Base-by-base conservation (phyloP, 2,329 filamentous ascomycete species). In the Xylariaceae sp. region DNA sequence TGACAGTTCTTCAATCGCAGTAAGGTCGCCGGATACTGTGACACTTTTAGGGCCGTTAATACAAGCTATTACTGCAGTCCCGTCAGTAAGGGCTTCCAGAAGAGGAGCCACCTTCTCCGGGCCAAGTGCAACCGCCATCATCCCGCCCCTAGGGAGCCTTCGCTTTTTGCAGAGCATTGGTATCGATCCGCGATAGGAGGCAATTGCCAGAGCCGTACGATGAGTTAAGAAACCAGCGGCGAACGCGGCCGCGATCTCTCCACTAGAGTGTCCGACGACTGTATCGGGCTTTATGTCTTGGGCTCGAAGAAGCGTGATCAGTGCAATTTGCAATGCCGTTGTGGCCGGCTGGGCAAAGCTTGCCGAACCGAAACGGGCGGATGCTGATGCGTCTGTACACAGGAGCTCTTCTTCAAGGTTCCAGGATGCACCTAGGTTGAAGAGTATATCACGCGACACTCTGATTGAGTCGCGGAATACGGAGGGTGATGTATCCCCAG, bases 341-440 rank as follows among this genome's bases (percentile, higher is more conserved):
- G 43, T 52, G 2, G 19, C 46, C 13, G 55, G 51, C 39, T 53
- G 55, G 11, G 47, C 45, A 6, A 53, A 31, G 16, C 44, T 40
- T 11, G 45, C 42, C 13, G 33, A 38, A 7, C 48, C 48, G 3
- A 58, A 5, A 9, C 34, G 46, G 3, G 40, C 17, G 12, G 50
- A 42, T 6, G 22, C 7, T 4, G 34, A 18, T 42, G 3, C n/a
- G 31, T 45, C 44, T 2, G 45, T 42, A 11, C 41, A 31, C 12
- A 48, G 42, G 16, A 59, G 47, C 31, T 55, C 54, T 2, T n/a
- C 38, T 19, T 51, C 48, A 3, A 52, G 43, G 31, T 51, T 40
- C 56, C 56, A 58, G 1, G 50, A 50, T 3, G 50, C 50, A 1
- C 56, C 53, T 4, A 54, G 50, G 19, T 52, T 36, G 12, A 16